Percentiles rank a stretch among this genome's conserved stretches.
phyloP scores from a whole-genome alignment of 768 basidiomycete species.

The Lactifluus hygrophoroides region DNA sequence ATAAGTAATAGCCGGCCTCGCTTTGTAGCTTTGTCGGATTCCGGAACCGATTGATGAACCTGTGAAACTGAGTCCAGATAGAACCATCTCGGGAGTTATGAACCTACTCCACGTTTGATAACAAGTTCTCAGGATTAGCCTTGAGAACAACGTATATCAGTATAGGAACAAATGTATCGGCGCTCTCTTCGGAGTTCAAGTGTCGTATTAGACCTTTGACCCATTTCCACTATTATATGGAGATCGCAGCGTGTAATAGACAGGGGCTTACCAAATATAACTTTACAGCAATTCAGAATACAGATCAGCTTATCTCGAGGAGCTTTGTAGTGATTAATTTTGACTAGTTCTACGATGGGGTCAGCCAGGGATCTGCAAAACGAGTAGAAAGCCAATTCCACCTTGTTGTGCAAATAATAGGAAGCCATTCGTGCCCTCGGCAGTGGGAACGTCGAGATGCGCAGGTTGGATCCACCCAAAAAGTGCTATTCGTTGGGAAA shows the following conservation, averaged over 20 bases:
- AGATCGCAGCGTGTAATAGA: slow-evolving; percentile 13
- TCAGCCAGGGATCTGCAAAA: background rate
- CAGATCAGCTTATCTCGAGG: slow-evolving; percentile 98
- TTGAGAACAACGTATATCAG: slow-evolving; percentile 90
- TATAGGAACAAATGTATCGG: slow-evolving; percentile 91
- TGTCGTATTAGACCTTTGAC: slow-evolving; percentile 79
- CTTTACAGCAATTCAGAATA: slow-evolving; percentile 95
- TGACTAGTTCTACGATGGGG: slow-evolving; percentile 62
- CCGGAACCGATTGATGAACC: slow-evolving; percentile 93
- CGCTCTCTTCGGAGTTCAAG: slow-evolving; percentile 73
- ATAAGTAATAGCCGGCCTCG: slow-evolving; percentile 95
- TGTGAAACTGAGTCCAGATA: slow-evolving; percentile 25
- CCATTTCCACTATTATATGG: background rate
- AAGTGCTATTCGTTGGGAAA: slow-evolving; percentile 81
- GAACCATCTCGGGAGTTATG: background rate
- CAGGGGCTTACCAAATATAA: slow-evolving; percentile 80
- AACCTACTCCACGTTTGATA: slow-evolving; percentile 91
- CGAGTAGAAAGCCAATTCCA: slow-evolving; percentile 25
- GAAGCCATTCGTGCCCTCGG: slow-evolving; percentile 70
- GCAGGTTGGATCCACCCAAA: slow-evolving; percentile 86
- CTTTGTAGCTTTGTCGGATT: slow-evolving; percentile 85
- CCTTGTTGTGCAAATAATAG: slow-evolving; percentile 86
- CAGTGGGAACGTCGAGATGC: slow-evolving; percentile 85
- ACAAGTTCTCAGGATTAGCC: slow-evolving; percentile 86
- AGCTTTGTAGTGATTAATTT: slow-evolving; percentile 98